Evolutionary conservation across 768 basidiomycete genomes (phyloP).

Genomic region (Amanita pallidorosea): DNA sequence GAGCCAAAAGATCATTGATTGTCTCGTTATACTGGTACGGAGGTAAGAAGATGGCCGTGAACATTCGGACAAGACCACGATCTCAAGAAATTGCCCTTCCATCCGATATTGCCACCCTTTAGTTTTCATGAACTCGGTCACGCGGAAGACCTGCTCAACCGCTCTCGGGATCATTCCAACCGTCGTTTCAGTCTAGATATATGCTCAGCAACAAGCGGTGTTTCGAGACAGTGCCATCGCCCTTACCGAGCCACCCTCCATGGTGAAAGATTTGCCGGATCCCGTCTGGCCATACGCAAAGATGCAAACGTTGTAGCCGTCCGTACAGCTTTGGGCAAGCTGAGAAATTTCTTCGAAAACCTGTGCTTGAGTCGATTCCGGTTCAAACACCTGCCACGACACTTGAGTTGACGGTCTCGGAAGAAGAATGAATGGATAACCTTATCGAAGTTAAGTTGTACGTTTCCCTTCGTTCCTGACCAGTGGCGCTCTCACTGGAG

Average conservation of each 20-base stretch:
- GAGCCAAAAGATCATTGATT: slow-evolving; percentile 86
- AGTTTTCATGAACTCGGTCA: slow-evolving; percentile 58
- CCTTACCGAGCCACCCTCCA: slow-evolving; percentile 84
- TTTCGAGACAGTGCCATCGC: background rate
- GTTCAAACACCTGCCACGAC: slow-evolving; percentile 63
- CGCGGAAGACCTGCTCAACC: slow-evolving; percentile 80
- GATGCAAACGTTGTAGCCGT: slow-evolving; percentile 93
- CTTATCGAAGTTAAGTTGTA: slow-evolving; percentile 73
- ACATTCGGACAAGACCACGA: slow-evolving; percentile 35
- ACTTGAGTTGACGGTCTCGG: background rate
- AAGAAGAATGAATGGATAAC: slow-evolving; percentile 26
- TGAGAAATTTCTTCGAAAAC: slow-evolving; percentile 91
- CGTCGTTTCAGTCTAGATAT: slow-evolving; percentile 45
- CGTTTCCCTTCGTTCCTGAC: slow-evolving; percentile 70
- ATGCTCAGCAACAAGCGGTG: background rate
- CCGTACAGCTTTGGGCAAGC: slow-evolving; percentile 84
- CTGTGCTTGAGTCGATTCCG: slow-evolving; percentile 64
- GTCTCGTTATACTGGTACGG: slow-evolving; percentile 75
- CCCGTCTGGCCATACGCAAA: slow-evolving; percentile 97
- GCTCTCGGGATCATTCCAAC: slow-evolving; percentile 91
- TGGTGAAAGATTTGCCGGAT: slow-evolving; percentile 81
- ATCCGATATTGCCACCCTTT: slow-evolving; percentile 88
- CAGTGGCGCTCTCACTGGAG: slow-evolving; percentile 70
- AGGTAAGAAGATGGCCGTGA: background rate
- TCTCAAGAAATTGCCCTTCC: slow-evolving; percentile 95